These are phyloP conservation scores for Vigna unguiculata DNA, from an alignment of 306 rosid genomes.

Conservation along the genomic window DNA sequence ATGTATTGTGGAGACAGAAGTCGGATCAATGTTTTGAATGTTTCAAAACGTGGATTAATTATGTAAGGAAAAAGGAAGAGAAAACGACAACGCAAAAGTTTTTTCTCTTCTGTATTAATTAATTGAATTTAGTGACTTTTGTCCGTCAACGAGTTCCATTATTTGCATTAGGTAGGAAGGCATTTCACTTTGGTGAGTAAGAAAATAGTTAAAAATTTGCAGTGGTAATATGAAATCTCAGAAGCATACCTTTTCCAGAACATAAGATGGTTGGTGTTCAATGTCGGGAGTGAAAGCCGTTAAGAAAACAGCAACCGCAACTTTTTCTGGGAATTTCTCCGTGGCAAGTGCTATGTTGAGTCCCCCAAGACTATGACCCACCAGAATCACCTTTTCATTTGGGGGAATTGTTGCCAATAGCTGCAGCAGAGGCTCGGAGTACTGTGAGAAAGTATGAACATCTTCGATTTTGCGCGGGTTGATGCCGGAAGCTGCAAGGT, in stretches of 20 bases:
- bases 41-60: too few relatives aligned
- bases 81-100: too few relatives aligned
- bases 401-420: constrained; percentile 48
- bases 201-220: background rate
- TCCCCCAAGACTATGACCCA: constrained; percentile 84
- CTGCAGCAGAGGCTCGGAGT: constrained; percentile 66
- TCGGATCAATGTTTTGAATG: too few relatives aligned
- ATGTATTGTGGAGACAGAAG: too few relatives aligned
- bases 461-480: constrained; percentile 54
- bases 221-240: background rate
- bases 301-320: constrained; percentile 63
- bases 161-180: background rate
- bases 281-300: constrained; percentile 68
- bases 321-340: constrained; percentile 64
- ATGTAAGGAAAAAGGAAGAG: too few relatives aligned
- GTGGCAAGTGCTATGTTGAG: constrained; percentile 67
- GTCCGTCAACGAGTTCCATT: too few relatives aligned
- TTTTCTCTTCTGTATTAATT: too few relatives aligned
- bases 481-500: constrained; percentile 70
- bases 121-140: too few relatives aligned
- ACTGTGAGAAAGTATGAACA: constrained; percentile 45
- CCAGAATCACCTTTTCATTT: constrained; percentile 63
- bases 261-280: constrained; percentile 55
- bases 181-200: background rate
- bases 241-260: constrained; percentile 58